These are phyloP conservation scores for Chaetomium strumarium DNA, from an alignment of 2,329 filamentous ascomycete species.

Conservation along the genomic window DNA sequence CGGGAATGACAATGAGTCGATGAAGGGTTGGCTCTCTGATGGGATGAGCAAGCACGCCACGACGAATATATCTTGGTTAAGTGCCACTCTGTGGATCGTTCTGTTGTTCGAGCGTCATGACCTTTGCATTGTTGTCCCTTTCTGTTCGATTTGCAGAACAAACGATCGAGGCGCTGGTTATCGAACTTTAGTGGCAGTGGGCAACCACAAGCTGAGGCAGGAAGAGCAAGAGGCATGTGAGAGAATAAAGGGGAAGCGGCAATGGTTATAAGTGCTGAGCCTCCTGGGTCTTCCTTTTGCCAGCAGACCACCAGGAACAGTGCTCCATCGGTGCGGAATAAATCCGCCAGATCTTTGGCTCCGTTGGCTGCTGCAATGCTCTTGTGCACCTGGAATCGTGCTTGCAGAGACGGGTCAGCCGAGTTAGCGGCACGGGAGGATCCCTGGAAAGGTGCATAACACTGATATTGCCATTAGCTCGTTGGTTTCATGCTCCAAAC, in stretches of 20 bases:
- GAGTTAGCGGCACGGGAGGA: conserved; percentile 5
- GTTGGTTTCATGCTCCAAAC: conserved; percentile 1
- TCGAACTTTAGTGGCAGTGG: too few species aligned
- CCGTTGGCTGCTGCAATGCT: background rate
- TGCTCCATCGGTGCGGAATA: background rate
- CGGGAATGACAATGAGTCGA: conserved; percentile 9
- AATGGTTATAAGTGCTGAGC: too few species aligned
- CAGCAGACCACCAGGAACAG: too few species aligned
- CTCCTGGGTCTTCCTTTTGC: too few species aligned
- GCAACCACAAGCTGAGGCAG: too few species aligned
- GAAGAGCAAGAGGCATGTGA: background rate
- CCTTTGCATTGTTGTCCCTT: background rate
- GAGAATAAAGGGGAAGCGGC: background rate
- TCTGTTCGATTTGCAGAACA: too few species aligned
- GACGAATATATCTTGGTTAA: background rate
- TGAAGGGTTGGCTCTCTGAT: conserved; percentile 5
- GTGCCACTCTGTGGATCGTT: background rate
- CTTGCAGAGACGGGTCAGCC: background rate
- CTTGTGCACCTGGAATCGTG: background rate
- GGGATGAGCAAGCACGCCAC: background rate
- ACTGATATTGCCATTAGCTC: background rate
- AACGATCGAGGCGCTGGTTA: too few species aligned
- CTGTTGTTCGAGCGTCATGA: background rate
- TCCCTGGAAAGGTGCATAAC: conserved; percentile 11
- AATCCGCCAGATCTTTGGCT: background rate